phyloP scores from a whole-genome alignment of 2,329 filamentous ascomycete genomes.

The Endoconidiophora laricicola region DNA sequence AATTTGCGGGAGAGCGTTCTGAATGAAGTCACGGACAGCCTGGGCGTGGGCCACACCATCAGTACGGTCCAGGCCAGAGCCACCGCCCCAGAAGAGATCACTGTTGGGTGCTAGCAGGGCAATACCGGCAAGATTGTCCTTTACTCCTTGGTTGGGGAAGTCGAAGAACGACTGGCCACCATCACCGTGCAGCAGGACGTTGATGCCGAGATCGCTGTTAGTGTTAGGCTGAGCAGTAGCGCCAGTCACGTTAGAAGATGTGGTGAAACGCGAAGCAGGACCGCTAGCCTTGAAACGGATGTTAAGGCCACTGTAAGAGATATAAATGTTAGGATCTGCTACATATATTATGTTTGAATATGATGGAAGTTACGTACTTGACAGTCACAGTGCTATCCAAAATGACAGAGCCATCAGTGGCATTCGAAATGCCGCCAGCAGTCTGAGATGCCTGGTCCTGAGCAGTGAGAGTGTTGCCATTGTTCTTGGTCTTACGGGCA shows the following conservation, averaged over 20 bases:
- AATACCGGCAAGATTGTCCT: conserved; percentile 33
- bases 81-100: conserved; percentile 42
- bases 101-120: conserved; percentile 36
- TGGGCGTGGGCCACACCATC: conserved; percentile 39
- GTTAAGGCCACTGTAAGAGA: conserved; percentile 26
- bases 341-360: conserved; percentile 5
- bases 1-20: conserved; percentile 36
- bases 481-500: conserved; percentile 1
- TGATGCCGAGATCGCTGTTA: conserved; percentile 29
- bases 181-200: conserved; percentile 43
- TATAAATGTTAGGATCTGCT: conserved; percentile 8
- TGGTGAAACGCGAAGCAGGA: conserved; percentile 36
- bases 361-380: conserved; percentile 25
- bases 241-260: conserved; percentile 31
- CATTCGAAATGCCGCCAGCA: conserved; percentile 22
- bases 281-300: conserved; percentile 40
- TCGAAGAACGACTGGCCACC: conserved; percentile 42
- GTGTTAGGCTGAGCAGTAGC: conserved; percentile 19
- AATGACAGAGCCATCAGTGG: conserved; percentile 38
- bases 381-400: conserved; percentile 37
- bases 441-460: conserved; percentile 8
- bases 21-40: conserved; percentile 36
- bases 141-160: conserved; percentile 38
- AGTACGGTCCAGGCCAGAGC: conserved; percentile 31
- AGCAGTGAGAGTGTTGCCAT: conserved; percentile 2